Evolutionary conservation across 768 basidiomycete genomes (phyloP).

Genomic region (Boletus eberwhitei): DNA sequence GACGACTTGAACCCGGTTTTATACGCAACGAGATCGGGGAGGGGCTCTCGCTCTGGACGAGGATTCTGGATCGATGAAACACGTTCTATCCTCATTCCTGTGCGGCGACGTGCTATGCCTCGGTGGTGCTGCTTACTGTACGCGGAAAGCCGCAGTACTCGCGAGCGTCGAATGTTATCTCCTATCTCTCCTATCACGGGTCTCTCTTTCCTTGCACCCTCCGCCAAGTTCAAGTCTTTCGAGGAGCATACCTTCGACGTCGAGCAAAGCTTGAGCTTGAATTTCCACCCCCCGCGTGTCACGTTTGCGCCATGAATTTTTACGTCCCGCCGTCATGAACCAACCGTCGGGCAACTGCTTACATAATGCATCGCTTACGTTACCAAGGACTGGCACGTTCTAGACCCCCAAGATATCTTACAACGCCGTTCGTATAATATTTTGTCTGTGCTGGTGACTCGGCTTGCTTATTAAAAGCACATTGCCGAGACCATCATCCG

Average conservation of each 20-base stretch:
- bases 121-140: neutral
- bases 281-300: constrained; percentile 8
- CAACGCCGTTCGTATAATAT: too few relatives aligned
- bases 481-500: constrained; percentile 12
- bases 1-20: neutral
- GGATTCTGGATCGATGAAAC: neutral
- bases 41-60: neutral
- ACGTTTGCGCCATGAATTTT: neutral
- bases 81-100: constrained; percentile 12
- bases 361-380: too few relatives aligned
- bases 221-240: neutral
- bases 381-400: too few relatives aligned
- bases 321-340: neutral
- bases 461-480: neutral
- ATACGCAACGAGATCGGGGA: constrained; percentile 2
- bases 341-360: neutral
- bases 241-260: neutral
- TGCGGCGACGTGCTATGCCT: constrained; percentile 12
- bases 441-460: too few relatives aligned
- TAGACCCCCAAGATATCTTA: too few relatives aligned
- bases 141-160: neutral
- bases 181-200: neutral
- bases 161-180: neutral
- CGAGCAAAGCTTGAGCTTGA: neutral
- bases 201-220: neutral